phyloP scores from a whole-genome alignment of 2,329 filamentous ascomycete species.

The Colletotrichum graminicola region DNA sequence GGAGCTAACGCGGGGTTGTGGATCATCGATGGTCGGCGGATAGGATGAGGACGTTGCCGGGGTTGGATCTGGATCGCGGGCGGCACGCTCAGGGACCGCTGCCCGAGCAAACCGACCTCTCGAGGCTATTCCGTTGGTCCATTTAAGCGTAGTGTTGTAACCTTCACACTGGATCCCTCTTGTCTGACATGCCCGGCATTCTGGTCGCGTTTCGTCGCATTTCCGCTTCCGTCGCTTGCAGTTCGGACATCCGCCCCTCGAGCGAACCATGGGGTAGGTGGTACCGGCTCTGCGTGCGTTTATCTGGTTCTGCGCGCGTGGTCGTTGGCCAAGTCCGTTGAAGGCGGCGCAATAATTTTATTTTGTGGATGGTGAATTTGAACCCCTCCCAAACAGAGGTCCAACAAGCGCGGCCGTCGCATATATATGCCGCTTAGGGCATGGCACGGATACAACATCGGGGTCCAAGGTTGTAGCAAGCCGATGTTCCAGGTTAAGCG shows the following conservation, averaged over 20 bases:
- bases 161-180: conserved; percentile 41
- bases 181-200: conserved; percentile 35
- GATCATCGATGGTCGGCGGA: neutral
- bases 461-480: neutral
- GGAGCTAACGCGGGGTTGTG: conserved; percentile 5
- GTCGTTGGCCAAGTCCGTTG: neutral
- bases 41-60: neutral
- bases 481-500: conserved; percentile 3
- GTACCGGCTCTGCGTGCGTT: neutral
- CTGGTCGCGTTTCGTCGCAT: conserved; percentile 43
- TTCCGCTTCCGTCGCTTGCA: conserved; percentile 43
- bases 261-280: conserved; percentile 32
- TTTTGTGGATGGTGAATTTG: neutral
- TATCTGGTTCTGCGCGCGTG: neutral
- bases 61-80: neutral
- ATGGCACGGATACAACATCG: conserved; percentile 9
- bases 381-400: conserved; percentile 9
- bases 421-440: conserved; percentile 37
- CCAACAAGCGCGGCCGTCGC: conserved; percentile 23
- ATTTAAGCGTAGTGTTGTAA: conserved; percentile 39
- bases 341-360: neutral
- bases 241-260: conserved; percentile 41
- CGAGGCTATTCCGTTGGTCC: conserved; percentile 41
- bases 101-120: conserved; percentile 38
- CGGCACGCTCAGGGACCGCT: conserved; percentile 20